phyloP scores from a whole-genome alignment of 371 early-diverging fungal species.

The Scutellospora calospora region DNA sequence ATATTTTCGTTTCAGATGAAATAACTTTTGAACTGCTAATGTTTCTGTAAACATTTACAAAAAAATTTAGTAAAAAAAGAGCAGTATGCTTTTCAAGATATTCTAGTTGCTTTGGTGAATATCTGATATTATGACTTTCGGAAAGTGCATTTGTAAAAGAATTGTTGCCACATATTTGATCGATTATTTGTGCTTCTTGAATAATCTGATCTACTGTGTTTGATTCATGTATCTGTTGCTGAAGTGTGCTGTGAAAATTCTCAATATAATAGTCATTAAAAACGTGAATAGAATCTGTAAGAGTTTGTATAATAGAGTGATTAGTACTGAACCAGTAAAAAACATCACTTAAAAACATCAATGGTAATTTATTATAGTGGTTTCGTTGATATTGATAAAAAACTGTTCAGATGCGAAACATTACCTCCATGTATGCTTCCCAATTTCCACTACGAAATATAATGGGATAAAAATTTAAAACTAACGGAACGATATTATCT shows the following conservation, averaged over 20 bases:
- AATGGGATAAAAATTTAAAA: constrained; percentile 34
- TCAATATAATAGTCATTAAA: constrained; percentile 34
- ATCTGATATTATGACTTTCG: constrained; percentile 10
- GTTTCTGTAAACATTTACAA: background rate
- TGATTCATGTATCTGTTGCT: constrained; percentile 18
- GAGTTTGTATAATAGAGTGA: constrained; percentile 14
- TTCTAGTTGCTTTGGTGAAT: constrained; percentile 18
- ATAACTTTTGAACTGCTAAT: background rate
- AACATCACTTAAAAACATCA: constrained; percentile 30
- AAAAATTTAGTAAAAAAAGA: constrained; percentile 33
- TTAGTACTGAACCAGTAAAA: constrained; percentile 16
- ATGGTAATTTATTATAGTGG: constrained; percentile 22
- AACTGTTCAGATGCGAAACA: background rate
- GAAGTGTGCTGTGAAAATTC: constrained; percentile 25
- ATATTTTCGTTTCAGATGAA: background rate
- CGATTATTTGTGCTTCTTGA: constrained; percentile 27
- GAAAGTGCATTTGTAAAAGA: background rate
- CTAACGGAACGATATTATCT: constrained; percentile 3
- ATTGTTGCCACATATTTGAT: constrained; percentile 9
- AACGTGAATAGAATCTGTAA: constrained; percentile 13
- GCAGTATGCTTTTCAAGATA: constrained; percentile 28
- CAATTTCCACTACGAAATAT: constrained; percentile 6
- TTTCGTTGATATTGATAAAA: constrained; percentile 5
- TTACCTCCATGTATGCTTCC: constrained; percentile 7
- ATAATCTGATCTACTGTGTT: constrained; percentile 19